Evolutionary conservation across 805 yeast species (phyloP).

Genomic region (Blastobotrys parvus): DNA sequence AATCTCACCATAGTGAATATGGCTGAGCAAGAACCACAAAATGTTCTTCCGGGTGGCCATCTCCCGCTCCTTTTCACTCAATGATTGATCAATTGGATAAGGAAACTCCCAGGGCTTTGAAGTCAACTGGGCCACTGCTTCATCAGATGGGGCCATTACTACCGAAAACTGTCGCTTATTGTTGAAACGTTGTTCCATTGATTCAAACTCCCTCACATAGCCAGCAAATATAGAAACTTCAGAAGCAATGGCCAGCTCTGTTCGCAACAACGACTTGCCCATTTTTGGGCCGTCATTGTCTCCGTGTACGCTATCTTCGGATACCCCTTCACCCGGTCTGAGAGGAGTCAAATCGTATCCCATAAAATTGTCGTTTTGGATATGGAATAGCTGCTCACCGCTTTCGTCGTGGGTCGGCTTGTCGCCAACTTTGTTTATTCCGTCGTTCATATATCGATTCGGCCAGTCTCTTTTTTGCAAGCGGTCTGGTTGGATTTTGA

Average conservation of each 20-base stretch:
- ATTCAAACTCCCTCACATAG: slow-evolving; percentile 57
- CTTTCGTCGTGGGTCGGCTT: slow-evolving; percentile 4
- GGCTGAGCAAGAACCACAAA: slow-evolving; percentile 52
- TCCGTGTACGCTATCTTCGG: not conserved
- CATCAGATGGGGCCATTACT: slow-evolving; percentile 65
- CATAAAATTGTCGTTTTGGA: slow-evolving; percentile 5
- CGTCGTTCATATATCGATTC: not conserved
- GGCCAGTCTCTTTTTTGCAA: not conserved
- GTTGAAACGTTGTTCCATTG: slow-evolving; percentile 41
- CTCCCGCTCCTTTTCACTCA: slow-evolving; percentile 38
- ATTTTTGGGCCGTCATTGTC: slow-evolving; percentile 25
- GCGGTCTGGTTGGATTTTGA: not conserved
- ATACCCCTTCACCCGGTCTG: not conserved
- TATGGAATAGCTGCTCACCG: slow-evolving; percentile 10
- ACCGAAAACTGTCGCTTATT: slow-evolving; percentile 35
- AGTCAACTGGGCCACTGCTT: slow-evolving; percentile 42
- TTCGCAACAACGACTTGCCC: slow-evolving; percentile 27
- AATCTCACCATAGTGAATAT: slow-evolving; percentile 37
- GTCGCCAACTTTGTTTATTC: slow-evolving; percentile 6
- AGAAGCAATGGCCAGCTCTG: slow-evolving; percentile 32
- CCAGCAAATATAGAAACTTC: slow-evolving; percentile 57
- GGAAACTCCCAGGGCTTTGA: slow-evolving; percentile 85
- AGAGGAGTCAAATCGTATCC: not conserved
- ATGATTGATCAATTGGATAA: slow-evolving; percentile 27
- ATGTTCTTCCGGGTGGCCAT: slow-evolving; percentile 43